A percentile compares a stretch with the other conserved stretches of the same genome.
phyloP scores from a whole-genome alignment of 1,139 yeast genomes.

The Debaryomyces sp. region DNA sequence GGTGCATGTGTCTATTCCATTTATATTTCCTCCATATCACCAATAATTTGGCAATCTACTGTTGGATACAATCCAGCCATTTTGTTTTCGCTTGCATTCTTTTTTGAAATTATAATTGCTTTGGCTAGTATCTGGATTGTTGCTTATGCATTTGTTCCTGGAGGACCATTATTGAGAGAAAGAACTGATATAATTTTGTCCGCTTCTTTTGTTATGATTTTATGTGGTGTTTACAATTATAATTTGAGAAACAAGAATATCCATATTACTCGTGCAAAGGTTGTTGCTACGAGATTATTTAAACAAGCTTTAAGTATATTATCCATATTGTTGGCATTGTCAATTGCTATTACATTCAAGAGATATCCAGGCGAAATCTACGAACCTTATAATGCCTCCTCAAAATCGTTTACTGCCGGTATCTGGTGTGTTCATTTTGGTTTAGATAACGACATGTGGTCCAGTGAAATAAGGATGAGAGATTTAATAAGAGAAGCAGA shows the following conservation, averaged over 20 bases:
- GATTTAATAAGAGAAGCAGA: conserved; percentile 82
- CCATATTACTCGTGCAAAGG: conserved; percentile 24
- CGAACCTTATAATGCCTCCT: conserved; percentile 75
- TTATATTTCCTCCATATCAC: conserved; percentile 65
- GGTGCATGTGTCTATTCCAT: conserved; percentile 73
- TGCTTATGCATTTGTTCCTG: conserved; percentile 98
- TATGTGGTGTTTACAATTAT: conserved; percentile 39
- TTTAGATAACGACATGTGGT: conserved; percentile 97
- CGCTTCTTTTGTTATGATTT: conserved; percentile 46
- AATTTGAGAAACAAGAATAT: conserved; percentile 26
- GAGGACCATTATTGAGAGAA: conserved; percentile 85
- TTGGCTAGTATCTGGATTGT: conserved; percentile 95
- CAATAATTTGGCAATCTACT: conserved; percentile 61
- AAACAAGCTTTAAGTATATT: conserved; percentile 28
- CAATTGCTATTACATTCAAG: conserved; percentile 48
- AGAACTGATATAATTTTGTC: conserved; percentile 76
- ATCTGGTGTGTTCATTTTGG: conserved; percentile 99
- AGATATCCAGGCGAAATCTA: conserved; percentile 64
- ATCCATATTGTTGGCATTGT: conserved; percentile 34
- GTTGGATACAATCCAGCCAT: conserved; percentile 61
- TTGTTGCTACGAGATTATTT: conserved; percentile 22
- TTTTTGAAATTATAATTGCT: conserved; percentile 57
- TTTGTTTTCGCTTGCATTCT: conserved; percentile 59
- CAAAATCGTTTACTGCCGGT: conserved; percentile 84
- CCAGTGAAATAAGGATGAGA: conserved; percentile 87